A percentile compares a stretch with the other conserved stretches of the same genome.
These are phyloP conservation scores for Teratosphaeria zuluensis DNA, from an alignment of 2,329 filamentous ascomycete genomes.

Conservation along the genomic window DNA sequence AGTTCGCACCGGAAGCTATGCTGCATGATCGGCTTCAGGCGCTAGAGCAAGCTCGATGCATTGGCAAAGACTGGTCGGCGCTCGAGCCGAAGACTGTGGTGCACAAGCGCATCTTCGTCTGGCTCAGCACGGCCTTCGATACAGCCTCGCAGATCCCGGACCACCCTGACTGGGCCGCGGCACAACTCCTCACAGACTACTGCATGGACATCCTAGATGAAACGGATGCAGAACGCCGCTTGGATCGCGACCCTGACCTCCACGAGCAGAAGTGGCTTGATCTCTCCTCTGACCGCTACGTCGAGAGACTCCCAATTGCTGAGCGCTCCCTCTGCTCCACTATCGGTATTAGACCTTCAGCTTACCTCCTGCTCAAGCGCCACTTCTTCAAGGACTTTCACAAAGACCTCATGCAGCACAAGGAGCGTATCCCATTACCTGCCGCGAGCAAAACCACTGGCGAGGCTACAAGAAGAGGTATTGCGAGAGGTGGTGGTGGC, in stretches of 20 bases:
- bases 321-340: slow-evolving; percentile 12
- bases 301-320: slow-evolving; percentile 7
- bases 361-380: slow-evolving; percentile 18
- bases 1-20: neutral
- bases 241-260: slow-evolving; percentile 2
- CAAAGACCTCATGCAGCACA: slow-evolving; percentile 4
- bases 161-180: slow-evolving; percentile 12
- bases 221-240: slow-evolving; percentile 6
- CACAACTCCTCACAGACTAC: slow-evolving; percentile 10
- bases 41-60: neutral
- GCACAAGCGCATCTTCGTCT: slow-evolving; percentile 8
- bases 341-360: slow-evolving; percentile 9
- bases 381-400: slow-evolving; percentile 13
- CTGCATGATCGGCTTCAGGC: slow-evolving; percentile 6
- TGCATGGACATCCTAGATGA: slow-evolving; percentile 6
- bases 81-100: slow-evolving; percentile 2
- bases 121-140: slow-evolving; percentile 9
- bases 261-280: neutral
- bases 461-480: neutral
- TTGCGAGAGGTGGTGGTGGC: neutral
- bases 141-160: slow-evolving; percentile 9
- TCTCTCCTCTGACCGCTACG: slow-evolving; percentile 13
- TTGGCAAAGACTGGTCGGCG: neutral
- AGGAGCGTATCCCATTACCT: slow-evolving; percentile 3
- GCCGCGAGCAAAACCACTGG: neutral